Percentiles rank a stretch among this genome's conserved stretches.
These are phyloP conservation scores for Oligophagozyma castellii DNA, from an alignment of 1,139 yeast genomes.

Conservation along the genomic window DNA sequence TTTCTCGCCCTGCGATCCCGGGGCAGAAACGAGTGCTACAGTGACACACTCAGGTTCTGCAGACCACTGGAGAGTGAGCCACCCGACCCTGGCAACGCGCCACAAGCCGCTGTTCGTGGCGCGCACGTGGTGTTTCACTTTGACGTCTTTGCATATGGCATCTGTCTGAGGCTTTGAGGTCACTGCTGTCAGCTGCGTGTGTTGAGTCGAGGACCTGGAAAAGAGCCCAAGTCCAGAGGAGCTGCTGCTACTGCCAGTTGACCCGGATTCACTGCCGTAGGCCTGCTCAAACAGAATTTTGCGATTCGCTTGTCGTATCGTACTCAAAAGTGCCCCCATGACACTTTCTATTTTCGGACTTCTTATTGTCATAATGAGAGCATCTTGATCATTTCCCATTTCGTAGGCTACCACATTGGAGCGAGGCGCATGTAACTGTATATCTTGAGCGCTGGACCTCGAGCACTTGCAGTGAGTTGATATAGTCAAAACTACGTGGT, in stretches of 20 bases:
- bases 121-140: conserved; percentile 5
- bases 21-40: neutral
- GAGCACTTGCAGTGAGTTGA: conserved; percentile 15
- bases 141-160: conserved; percentile 4
- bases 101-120: conserved; percentile 4
- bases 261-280: conserved; percentile 4
- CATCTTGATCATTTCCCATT: conserved; percentile 6
- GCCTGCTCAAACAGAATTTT: too few relatives aligned
- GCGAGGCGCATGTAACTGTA: conserved; percentile 19
- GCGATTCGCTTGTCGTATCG: conserved; percentile 13
- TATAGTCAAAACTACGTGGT: conserved; percentile 11
- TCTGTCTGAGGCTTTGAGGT: conserved; percentile 2
- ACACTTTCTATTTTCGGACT: conserved; percentile 11
- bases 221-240: neutral
- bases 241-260: neutral
- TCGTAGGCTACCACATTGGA: conserved; percentile 7
- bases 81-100: conserved; percentile 4
- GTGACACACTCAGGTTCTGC: neutral
- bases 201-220: neutral
- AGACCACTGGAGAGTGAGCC: neutral
- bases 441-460: conserved; percentile 23
- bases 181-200: neutral
- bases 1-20: neutral
- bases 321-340: conserved; percentile 11
- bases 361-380: conserved; percentile 9